These are phyloP conservation scores for Backusella liffmaniae DNA, from an alignment of 192 early-diverging fungal species.

Conservation along the genomic window DNA sequence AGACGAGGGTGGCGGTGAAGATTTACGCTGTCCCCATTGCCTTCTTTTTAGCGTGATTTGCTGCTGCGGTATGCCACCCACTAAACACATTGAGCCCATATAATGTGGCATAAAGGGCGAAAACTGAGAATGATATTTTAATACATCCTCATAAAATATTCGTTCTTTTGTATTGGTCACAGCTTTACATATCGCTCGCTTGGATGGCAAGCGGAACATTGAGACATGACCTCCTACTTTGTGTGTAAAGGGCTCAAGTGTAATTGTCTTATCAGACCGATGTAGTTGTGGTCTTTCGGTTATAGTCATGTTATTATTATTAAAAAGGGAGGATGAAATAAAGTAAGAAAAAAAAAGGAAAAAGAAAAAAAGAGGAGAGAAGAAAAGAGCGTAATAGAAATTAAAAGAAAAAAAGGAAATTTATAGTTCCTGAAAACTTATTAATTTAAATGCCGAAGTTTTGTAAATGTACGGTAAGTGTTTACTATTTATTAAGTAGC, in stretches of 20 bases:
- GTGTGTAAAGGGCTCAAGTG: conserved; percentile 14
- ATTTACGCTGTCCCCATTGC: conserved; percentile 3
- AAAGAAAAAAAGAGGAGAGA: neutral
- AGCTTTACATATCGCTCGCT: conserved; percentile 15
- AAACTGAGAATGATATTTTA: neutral
- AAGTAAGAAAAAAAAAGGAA: neutral
- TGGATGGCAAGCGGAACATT: conserved; percentile 12
- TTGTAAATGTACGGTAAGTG: neutral
- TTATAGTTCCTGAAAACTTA: conserved; percentile 2
- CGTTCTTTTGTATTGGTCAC: conserved; percentile 7
- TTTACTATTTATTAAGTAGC: neutral
- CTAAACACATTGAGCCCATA: conserved; percentile 6
- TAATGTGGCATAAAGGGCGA: conserved; percentile 5
- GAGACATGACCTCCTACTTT: conserved; percentile 16
- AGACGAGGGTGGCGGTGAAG: neutral
- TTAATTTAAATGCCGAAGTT: neutral
- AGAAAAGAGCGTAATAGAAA: neutral
- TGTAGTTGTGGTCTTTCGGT: neutral
- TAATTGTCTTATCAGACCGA: neutral
- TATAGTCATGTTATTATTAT: neutral
- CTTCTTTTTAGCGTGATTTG: conserved; percentile 1
- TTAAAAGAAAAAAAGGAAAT: neutral
- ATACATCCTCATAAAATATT: conserved; percentile 18
- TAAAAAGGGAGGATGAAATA: neutral
- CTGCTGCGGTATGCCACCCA: neutral